Percentiles rank a stretch among this genome's conserved stretches.
phyloP scores from a whole-genome alignment of 2,329 filamentous ascomycete genomes.

The Hymenoscyphus fraxineus region DNA sequence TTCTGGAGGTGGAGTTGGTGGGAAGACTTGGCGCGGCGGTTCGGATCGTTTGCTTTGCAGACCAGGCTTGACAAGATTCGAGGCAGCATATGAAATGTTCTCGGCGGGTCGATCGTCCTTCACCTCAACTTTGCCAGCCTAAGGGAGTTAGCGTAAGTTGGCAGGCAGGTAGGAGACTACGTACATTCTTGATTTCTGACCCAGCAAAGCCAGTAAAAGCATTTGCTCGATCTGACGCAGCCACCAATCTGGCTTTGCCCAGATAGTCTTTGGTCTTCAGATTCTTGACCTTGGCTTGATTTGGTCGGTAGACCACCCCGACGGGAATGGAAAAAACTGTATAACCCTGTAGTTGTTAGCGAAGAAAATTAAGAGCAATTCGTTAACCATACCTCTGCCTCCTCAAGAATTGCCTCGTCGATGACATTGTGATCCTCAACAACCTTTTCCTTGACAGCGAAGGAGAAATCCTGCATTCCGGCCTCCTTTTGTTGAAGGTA shows the following conservation, averaged over 20 bases:
- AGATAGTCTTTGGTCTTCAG: conserved; percentile 97
- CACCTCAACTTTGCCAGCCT: conserved; percentile 51
- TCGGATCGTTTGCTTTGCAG: conserved; percentile 77
- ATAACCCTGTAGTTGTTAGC: conserved; percentile 64
- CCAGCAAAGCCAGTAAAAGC: conserved; percentile 79
- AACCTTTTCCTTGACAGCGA: conserved; percentile 91
- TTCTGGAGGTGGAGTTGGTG: conserved; percentile 97
- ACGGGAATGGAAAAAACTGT: conserved; percentile 98
- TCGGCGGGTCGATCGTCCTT: conserved; percentile 79
- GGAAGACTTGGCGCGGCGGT: conserved; percentile 81
- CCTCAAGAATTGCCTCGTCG: conserved; percentile 89
- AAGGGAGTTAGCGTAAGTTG: conserved; percentile 24
- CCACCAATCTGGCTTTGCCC: conserved; percentile 90
- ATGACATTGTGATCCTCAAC: conserved; percentile 97
- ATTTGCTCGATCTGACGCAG: conserved; percentile 76
- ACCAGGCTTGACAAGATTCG: conserved; percentile 86
- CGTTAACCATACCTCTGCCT: conserved; percentile 68
- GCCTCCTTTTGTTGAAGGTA: conserved; percentile 89
- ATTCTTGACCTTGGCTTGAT: conserved; percentile 97
- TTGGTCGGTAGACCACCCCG: conserved; percentile 90
- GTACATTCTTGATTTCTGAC: conserved; percentile 71
- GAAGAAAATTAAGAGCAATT: not conserved
- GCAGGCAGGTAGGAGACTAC: conserved; percentile 27
- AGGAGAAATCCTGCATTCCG: conserved; percentile 86
- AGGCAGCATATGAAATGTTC: conserved; percentile 85